Evolutionary conservation across 2,329 filamentous ascomycete genomes (phyloP).

Genomic region (Penicillium sp.): DNA sequence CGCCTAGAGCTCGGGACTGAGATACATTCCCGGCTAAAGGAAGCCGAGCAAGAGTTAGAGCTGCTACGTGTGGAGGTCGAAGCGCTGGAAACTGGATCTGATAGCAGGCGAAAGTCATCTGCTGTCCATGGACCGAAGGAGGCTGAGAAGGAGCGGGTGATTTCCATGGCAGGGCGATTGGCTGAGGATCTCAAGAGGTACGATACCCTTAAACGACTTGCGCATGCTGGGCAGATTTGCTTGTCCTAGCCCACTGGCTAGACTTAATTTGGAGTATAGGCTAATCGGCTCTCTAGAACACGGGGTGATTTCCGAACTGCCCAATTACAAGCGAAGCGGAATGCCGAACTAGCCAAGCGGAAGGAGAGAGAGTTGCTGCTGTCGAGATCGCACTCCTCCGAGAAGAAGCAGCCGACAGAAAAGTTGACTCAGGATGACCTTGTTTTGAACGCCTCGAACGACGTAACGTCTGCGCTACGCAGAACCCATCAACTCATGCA

Average conservation of each 20-base stretch:
- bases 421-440: constrained; percentile 68
- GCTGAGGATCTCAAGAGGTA: constrained; percentile 70
- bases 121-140: constrained; percentile 52
- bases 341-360: constrained; percentile 68
- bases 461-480: constrained; percentile 79
- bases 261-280: background rate
- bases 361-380: constrained; percentile 76
- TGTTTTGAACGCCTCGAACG: constrained; percentile 69
- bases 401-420: constrained; percentile 38
- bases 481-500: constrained; percentile 85
- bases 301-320: constrained; percentile 74
- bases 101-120: constrained; percentile 28
- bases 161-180: constrained; percentile 64
- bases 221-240: background rate
- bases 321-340: constrained; percentile 73
- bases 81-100: constrained; percentile 56
- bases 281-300: constrained; percentile 41
- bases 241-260: background rate
- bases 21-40: constrained; percentile 73
- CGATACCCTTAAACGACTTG: constrained; percentile 11
- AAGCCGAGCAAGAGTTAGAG: constrained; percentile 80
- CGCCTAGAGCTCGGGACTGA: constrained; percentile 74
- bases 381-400: constrained; percentile 44
- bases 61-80: constrained; percentile 73
- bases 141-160: constrained; percentile 63